phyloP scores from a whole-genome alignment of 495 filamentous ascomycete genomes.

The Tuber aestivum region DNA sequence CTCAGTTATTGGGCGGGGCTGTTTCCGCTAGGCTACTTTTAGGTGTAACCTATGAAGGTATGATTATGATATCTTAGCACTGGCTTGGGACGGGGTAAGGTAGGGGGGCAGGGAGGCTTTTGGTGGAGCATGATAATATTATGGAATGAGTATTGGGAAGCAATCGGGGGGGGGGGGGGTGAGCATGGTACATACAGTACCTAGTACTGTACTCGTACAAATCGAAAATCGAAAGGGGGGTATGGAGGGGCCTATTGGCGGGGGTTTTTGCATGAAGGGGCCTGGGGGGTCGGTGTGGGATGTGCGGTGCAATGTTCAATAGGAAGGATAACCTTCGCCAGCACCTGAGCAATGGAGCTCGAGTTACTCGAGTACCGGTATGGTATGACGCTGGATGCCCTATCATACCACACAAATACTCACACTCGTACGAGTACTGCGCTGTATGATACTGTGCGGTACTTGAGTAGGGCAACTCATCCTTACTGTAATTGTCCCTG shows the following conservation, averaged over 20 bases:
- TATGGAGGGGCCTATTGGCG: slow-evolving; percentile 1
- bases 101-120: neutral
- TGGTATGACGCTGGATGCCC: neutral
- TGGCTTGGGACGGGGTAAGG: neutral
- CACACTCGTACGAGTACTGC: neutral
- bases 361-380: too few species aligned
- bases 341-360: neutral
- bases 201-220: neutral
- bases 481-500: neutral
- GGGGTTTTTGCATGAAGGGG: neutral
- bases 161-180: neutral
- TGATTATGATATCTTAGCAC: neutral
- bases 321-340: too few species aligned
- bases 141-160: neutral
- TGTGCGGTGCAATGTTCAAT: too few species aligned
- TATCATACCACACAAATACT: neutral
- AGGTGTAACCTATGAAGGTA: neutral
- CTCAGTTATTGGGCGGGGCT: slow-evolving; percentile 23
- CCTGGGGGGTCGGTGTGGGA: too few species aligned
- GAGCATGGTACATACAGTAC: neutral
- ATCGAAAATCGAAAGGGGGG: neutral
- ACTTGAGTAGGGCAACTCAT: neutral
- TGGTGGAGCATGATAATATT: neutral
- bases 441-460: neutral
- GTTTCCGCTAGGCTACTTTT: slow-evolving; percentile 23